Evolutionary conservation across 352 stramenopile species (phyloP), one percentile per base, ranked within the genome.

Genomic region (Pythium periplocum): DNA sequence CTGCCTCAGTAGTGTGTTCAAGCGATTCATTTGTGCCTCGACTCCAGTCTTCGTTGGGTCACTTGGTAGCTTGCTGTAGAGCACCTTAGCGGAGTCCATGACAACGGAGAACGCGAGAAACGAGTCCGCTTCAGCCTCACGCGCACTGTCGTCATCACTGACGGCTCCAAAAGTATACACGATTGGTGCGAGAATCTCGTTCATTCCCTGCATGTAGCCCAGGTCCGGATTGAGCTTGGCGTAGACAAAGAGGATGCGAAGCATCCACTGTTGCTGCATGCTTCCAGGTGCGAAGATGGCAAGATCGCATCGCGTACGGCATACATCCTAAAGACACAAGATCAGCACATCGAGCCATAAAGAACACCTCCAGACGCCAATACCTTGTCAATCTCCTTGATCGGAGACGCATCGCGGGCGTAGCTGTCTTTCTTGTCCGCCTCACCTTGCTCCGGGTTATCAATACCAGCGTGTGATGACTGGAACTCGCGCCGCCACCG

Each of bases 181-280:
- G 3, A 98, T 62, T 35, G 87, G 90, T 3, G 83, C 93, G 2
- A 96, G 69, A 51, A 98, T 89, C 61, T 98, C 94, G 62, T 98
- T 96, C 94, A 98, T 98, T 39, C 91, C 94, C 66, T 98, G 94
- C 50, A 95, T 82, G 75, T 98, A 98, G 31, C 87, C 85, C 17
- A 96, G 71, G 5, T 87, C 68, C 1, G 80, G 69, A 47, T 97
- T 69, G 37, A 88, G 67, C 54, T 86, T 86, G 10, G 87, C 76
- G 51, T 86, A 90, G 0, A 90, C 60, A 32, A 90, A 92, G 8
- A 95, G 55, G 12, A 87, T 77, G 26, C 70, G 72, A 12, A 84
- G 59, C 74, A 93, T 89, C 58, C 78, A 77, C 48, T 90, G 72
- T 48, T 83, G 69, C 4, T 68, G 66, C 35, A 81, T 77, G 6